Percentiles rank a stretch among this genome's conserved stretches.
Evolutionary conservation across 768 basidiomycete species (phyloP).

Genomic region (Imleria badia): DNA sequence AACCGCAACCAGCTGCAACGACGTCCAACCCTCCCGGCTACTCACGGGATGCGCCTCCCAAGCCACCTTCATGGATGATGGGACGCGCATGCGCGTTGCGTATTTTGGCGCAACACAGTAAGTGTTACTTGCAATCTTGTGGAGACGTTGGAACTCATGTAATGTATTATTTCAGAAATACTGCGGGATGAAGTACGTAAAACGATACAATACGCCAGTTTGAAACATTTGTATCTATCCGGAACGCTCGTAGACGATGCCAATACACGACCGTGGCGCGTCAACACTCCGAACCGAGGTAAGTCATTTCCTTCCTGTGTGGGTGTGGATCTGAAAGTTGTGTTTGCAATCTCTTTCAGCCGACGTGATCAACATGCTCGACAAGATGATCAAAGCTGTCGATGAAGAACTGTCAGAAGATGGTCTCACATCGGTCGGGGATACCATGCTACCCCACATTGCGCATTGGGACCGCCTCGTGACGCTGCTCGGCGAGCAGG

Average conservation of each 20-base stretch:
- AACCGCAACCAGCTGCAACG: too few relatives aligned
- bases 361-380: conserved; percentile 15
- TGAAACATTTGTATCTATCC: conserved; percentile 20
- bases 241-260: conserved; percentile 11
- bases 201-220: conserved; percentile 10
- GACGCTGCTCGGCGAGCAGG: neutral
- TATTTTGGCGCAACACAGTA: conserved; percentile 15
- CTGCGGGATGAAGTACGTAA: conserved; percentile 3
- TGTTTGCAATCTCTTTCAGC: neutral
- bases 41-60: neutral
- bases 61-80: conserved; percentile 21
- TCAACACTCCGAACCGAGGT: conserved; percentile 21
- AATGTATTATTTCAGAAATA: neutral
- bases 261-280: conserved; percentile 16
- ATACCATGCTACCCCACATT: conserved; percentile 23
- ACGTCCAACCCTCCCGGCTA: too few relatives aligned
- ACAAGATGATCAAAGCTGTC: conserved; percentile 20
- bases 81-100: conserved; percentile 26
- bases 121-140: neutral
- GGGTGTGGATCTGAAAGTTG: neutral
- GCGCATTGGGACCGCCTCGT: conserved; percentile 21
- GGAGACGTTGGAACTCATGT: neutral
- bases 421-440: too few relatives aligned
- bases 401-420: conserved; percentile 20
- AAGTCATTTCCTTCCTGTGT: neutral